Evolutionary conservation across 2,329 filamentous ascomycete genomes (phyloP).

Genomic region (Trichoderma cornu-damae): DNA sequence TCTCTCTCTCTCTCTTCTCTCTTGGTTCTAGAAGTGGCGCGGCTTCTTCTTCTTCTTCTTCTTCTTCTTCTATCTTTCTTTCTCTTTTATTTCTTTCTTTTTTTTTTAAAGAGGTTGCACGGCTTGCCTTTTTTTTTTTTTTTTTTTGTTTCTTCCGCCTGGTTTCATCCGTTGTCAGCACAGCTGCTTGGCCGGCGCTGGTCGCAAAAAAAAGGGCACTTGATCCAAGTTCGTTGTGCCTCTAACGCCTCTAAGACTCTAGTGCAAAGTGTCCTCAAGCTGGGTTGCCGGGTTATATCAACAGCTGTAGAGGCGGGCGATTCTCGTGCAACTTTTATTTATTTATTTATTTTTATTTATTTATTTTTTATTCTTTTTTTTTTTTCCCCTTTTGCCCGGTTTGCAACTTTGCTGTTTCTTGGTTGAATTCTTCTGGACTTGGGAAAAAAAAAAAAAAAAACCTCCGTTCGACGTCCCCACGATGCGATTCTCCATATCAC

Average conservation of each 20-base stretch:
- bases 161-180: neutral
- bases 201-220: conserved; percentile 6
- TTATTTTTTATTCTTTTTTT: too few relatives aligned
- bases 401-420: too few relatives aligned
- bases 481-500: conserved; percentile 42
- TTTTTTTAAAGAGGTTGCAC: too few relatives aligned
- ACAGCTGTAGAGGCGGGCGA: neutral
- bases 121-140: neutral
- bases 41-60: too few relatives aligned
- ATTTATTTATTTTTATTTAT: too few relatives aligned
- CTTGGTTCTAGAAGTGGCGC: neutral
- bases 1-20: neutral
- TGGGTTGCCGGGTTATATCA: conserved; percentile 14
- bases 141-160: neutral
- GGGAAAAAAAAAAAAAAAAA: too few relatives aligned
- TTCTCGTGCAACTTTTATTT: neutral
- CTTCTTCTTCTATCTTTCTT: neutral
- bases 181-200: conserved; percentile 12
- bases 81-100: neutral
- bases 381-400: neutral
- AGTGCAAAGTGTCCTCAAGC: conserved; percentile 29
- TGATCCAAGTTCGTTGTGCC: neutral
- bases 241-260: conserved; percentile 15
- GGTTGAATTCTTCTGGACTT: too few relatives aligned
- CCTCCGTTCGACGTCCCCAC: conserved; percentile 22